Evolutionary conservation across 1,284 basidiomycete species (phyloP).

Genomic region (Tylopilus sp.): DNA sequence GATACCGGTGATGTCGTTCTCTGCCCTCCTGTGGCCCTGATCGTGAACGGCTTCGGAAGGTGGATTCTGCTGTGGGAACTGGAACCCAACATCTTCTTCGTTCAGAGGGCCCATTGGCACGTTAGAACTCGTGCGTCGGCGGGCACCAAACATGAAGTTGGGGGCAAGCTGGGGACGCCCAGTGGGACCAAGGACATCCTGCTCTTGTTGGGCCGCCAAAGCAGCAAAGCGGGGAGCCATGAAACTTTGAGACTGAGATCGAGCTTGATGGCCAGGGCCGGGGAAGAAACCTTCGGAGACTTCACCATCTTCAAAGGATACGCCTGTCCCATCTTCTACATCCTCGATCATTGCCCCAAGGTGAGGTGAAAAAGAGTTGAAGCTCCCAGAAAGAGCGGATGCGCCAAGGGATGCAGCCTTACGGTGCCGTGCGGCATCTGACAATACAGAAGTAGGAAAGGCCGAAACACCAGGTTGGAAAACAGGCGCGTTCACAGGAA

Average conservation of each 20-base stretch:
- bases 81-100: constrained; percentile 74
- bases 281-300: constrained; percentile 54
- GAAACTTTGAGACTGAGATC: constrained; percentile 74
- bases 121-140: constrained; percentile 48
- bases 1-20: constrained; percentile 75
- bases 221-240: constrained; percentile 84
- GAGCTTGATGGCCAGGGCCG: constrained; percentile 56
- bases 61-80: constrained; percentile 65
- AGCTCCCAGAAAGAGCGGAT: constrained; percentile 52
- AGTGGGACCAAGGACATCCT: constrained; percentile 64
- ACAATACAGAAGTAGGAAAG: constrained; percentile 45
- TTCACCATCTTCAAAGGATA: constrained; percentile 70
- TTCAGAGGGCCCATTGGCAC: constrained; percentile 64
- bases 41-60: constrained; percentile 40
- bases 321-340: constrained; percentile 53
- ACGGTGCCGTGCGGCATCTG: constrained; percentile 64
- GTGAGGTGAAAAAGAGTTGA: constrained; percentile 68
- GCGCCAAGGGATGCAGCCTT: constrained; percentile 72
- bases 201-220: constrained; percentile 72
- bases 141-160: constrained; percentile 80
- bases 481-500: constrained; percentile 60
- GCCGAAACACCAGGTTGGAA: constrained; percentile 63
- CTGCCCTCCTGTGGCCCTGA: constrained; percentile 50
- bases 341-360: constrained; percentile 79
- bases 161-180: constrained; percentile 87